Evolutionary conservation across 345 rosid species (phyloP).

Genomic region (Bruguiera gymnorhiza): DNA sequence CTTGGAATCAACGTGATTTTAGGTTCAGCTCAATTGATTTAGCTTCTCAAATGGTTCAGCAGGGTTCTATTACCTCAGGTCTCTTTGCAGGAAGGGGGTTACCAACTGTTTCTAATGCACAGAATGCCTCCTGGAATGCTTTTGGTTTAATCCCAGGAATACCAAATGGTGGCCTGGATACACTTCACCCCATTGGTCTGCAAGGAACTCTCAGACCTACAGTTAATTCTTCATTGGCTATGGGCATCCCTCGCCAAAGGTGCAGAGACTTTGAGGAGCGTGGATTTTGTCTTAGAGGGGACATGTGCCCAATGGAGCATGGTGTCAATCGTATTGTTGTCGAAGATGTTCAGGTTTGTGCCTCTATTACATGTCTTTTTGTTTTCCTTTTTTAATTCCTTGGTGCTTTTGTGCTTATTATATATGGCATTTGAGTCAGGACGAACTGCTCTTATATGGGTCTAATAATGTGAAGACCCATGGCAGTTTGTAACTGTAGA

Average conservation of each 20-base stretch:
- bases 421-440: background rate
- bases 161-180: conserved; percentile 73
- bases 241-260: conserved; percentile 74
- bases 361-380: too few species aligned
- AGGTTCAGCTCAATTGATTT: conserved; percentile 60
- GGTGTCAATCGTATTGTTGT: conserved; percentile 96
- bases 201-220: conserved; percentile 73
- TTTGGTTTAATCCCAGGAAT: conserved; percentile 80
- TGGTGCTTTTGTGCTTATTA: background rate
- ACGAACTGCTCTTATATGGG: too few species aligned
- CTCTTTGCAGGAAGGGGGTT: conserved; percentile 76
- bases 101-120: conserved; percentile 58
- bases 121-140: conserved; percentile 64
- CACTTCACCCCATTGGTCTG: conserved; percentile 63
- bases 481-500: too few species aligned
- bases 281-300: conserved; percentile 97
- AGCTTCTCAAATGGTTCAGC: conserved; percentile 73
- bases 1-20: conserved; percentile 71
- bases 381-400: too few species aligned
- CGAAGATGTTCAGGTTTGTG: conserved; percentile 91
- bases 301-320: conserved; percentile 99
- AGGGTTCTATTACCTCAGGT: conserved; percentile 46
- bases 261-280: conserved; percentile 99
- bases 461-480: too few species aligned
- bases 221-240: conserved; percentile 51